These are phyloP conservation scores for Agrocybe pediades DNA, from an alignment of 768 basidiomycete species.

Conservation along the genomic window DNA sequence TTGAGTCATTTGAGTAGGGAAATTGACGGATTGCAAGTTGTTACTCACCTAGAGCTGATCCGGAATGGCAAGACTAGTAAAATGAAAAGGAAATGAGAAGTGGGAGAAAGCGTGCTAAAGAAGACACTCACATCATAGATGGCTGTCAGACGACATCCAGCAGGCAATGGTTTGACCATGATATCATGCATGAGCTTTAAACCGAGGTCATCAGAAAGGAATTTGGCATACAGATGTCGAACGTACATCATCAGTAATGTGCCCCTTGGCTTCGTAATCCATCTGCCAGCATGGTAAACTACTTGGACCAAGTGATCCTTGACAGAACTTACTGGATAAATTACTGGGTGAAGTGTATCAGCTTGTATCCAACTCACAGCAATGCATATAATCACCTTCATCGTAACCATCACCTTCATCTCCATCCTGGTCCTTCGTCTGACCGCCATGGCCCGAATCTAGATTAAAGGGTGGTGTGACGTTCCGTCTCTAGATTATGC, in stretches of 20 bases:
- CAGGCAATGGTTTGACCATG: constrained; percentile 79
- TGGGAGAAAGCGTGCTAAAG: not conserved
- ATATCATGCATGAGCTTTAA: constrained; percentile 70
- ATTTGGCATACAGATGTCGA: not conserved
- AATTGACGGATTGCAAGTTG: not conserved
- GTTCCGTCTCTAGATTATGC: not conserved
- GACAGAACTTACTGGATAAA: constrained; percentile 76
- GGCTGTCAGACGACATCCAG: constrained; percentile 86
- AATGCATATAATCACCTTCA: constrained; percentile 50
- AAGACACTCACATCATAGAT: constrained; percentile 66
- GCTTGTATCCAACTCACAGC: too few relatives aligned
- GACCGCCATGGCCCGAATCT: constrained; percentile 96
- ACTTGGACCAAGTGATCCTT: not conserved
- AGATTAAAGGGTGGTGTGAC: not conserved
- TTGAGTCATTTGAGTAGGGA: not conserved
- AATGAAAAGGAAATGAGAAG: not conserved
- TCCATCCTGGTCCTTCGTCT: constrained; percentile 79
- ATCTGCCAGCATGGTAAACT: constrained; percentile 28
- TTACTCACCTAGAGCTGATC: constrained; percentile 72
- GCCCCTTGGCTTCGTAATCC: constrained; percentile 58
- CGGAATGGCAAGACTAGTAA: constrained; percentile 83
- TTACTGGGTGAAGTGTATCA: constrained; percentile 59
- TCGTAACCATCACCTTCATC: constrained; percentile 87
- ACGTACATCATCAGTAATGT: constrained; percentile 89
- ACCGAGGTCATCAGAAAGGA: not conserved